Conservation (phyloP, 345 rosid species). For the Aquilaria yunnanensis region DNA sequence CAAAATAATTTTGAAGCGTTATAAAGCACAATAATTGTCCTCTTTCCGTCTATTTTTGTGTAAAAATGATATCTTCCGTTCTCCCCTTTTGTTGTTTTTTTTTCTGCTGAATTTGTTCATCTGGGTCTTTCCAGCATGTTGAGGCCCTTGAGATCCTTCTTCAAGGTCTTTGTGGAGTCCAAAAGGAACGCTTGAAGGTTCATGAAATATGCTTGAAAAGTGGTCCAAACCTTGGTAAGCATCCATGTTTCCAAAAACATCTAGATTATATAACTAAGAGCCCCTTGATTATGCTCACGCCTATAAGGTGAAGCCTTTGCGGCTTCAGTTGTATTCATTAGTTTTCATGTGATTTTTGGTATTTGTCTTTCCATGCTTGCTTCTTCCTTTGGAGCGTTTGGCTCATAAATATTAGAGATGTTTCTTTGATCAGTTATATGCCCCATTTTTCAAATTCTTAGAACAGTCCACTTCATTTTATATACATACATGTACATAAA, state of each 20-base stretch:
- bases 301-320: neutral
- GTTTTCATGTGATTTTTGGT: no score
- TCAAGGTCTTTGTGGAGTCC: constrained; percentile 97
- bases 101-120: neutral
- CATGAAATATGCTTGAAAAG: constrained; percentile 89
- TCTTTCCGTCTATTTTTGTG: neutral
- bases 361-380: neutral
- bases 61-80: neutral
- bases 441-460: no score
- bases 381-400: neutral
- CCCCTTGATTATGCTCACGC: neutral
- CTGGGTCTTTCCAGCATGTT: constrained; percentile 56
- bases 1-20: no score
- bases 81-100: neutral
- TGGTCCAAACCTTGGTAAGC: constrained; percentile 64
- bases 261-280: neutral
- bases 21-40: no score
- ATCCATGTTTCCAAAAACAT: neutral
- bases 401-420: neutral
- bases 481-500: neutral
- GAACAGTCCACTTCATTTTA: no score
- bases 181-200: constrained; percentile 70
- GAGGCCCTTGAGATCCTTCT: constrained; percentile 99
- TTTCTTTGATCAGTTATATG: no score
- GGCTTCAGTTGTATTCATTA: no score